Evolutionary conservation across 352 stramenopile species (phyloP).

Genomic region (Phytophthora sansomeana): DNA sequence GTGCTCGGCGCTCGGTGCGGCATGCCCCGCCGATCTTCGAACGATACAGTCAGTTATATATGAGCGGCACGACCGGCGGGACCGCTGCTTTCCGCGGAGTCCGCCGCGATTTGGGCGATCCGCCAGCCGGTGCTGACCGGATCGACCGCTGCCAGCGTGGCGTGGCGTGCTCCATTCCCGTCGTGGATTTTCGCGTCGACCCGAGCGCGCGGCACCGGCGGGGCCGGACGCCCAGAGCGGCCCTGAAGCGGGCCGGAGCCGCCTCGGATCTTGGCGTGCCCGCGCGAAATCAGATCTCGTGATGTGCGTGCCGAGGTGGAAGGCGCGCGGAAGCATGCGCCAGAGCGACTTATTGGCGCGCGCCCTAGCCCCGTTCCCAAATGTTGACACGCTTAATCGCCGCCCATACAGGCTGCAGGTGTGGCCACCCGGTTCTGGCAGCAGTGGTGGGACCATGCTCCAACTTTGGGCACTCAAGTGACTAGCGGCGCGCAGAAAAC

Average conservation of each 20-base stretch:
- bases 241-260: constrained; percentile 5
- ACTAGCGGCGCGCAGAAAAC: constrained; percentile 1
- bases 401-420: constrained; percentile 8
- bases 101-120: constrained; percentile 3
- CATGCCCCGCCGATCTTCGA: constrained; percentile 28
- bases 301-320: constrained; percentile 1
- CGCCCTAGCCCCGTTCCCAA: constrained; percentile 1
- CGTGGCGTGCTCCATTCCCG: constrained; percentile 8
- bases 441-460: constrained; percentile 4
- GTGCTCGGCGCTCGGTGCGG: neutral
- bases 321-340: constrained; percentile 11
- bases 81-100: constrained; percentile 8
- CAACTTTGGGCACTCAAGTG: constrained; percentile 6
- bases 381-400: constrained; percentile 1
- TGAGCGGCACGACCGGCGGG: constrained; percentile 16
- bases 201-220: neutral
- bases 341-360: constrained; percentile 34
- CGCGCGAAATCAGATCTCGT: constrained; percentile 26
- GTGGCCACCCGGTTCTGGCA: constrained; percentile 7
- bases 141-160: too few relatives aligned
- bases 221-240: neutral
- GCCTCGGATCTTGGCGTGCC: constrained; percentile 25
- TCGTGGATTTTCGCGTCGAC: constrained; percentile 22
- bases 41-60: constrained; percentile 34
- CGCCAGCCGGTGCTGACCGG: constrained; percentile 1